These are phyloP conservation scores for Urtica urens DNA, from an alignment of 306 rosid genomes.

Conservation along the genomic window DNA sequence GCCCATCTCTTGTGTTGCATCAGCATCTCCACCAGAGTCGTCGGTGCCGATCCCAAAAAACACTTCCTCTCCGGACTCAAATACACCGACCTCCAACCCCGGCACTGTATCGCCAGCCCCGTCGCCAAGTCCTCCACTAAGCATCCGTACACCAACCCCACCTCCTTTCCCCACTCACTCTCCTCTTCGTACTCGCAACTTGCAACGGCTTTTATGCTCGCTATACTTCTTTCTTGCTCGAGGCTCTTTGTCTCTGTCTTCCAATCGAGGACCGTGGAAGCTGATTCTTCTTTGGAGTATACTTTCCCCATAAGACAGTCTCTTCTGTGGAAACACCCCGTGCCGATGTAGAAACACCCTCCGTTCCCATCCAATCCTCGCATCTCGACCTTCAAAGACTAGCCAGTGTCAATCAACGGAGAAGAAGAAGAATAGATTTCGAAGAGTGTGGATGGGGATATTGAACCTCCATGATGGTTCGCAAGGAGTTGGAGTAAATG, in stretches of 20 bases:
- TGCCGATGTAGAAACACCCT: constrained; percentile 54
- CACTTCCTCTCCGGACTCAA: constrained; percentile 39
- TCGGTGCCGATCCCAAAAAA: constrained; percentile 46
- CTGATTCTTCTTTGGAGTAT: constrained; percentile 29
- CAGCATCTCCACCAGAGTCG: constrained; percentile 33
- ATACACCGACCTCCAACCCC: constrained; percentile 17
- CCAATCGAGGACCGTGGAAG: constrained; percentile 27
- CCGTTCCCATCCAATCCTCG: constrained; percentile 44
- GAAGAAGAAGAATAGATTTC: neutral
- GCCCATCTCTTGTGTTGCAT: constrained; percentile 73
- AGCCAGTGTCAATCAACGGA: too few relatives aligned
- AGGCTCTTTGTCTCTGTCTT: constrained; percentile 5
- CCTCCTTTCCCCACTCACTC: constrained; percentile 71
- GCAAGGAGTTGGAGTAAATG: constrained; percentile 24
- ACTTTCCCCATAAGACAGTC: constrained; percentile 45
- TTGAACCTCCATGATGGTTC: constrained; percentile 22
- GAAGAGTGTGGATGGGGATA: too few relatives aligned
- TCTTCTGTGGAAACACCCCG: constrained; percentile 68
- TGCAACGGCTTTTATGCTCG: constrained; percentile 45
- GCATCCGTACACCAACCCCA: constrained; percentile 16
- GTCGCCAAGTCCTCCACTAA: constrained; percentile 8
- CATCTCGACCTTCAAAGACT: constrained; percentile 38
- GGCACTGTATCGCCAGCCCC: constrained; percentile 13
- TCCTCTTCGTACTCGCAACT: constrained; percentile 51
- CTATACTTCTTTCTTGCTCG: constrained; percentile 40